Percentiles rank a stretch among this genome's conserved stretches.
Evolutionary conservation across 2,329 filamentous ascomycete species (phyloP).

Genomic region (Claviceps capensis): DNA sequence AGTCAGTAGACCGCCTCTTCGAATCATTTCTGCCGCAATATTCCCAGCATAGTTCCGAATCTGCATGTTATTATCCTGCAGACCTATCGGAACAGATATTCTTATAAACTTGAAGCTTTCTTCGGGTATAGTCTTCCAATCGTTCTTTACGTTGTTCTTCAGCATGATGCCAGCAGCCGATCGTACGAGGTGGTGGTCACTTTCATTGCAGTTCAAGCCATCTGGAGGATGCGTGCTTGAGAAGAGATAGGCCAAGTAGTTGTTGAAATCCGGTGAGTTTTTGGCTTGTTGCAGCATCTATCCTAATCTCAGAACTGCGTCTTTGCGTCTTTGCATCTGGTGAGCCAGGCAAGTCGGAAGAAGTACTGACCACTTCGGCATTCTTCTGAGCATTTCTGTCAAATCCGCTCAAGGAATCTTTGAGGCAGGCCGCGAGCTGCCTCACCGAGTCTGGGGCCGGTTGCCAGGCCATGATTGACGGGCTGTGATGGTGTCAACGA

Average conservation of each 20-base stretch:
- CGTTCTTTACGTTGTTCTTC: conserved; percentile 76
- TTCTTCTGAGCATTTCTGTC: conserved; percentile 73
- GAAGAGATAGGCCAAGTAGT: conserved; percentile 89
- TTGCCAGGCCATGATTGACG: conserved; percentile 72
- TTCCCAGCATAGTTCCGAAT: conserved; percentile 85
- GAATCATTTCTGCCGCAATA: conserved; percentile 85
- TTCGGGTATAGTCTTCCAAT: conserved; percentile 64
- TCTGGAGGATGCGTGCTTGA: conserved; percentile 52
- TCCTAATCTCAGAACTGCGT: conserved; percentile 6
- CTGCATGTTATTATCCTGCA: conserved; percentile 69
- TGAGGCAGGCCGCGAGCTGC: conserved; percentile 80
- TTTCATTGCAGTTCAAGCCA: conserved; percentile 42
- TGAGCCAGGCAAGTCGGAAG: not conserved
- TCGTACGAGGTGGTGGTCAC: conserved; percentile 62
- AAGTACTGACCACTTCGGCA: conserved; percentile 61
- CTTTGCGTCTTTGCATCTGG: not conserved
- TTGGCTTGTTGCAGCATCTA: conserved; percentile 92
- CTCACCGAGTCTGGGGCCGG: conserved; percentile 73
- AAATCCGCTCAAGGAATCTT: conserved; percentile 79
- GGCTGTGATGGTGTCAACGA: not conserved
- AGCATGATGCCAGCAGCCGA: conserved; percentile 86
- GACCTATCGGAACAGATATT: conserved; percentile 59
- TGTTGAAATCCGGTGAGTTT: conserved; percentile 82
- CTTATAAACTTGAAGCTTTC: conserved; percentile 64
- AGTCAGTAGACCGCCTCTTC: conserved; percentile 67